Conservation (phyloP, 768 basidiomycete species). For the Russula sp. region DNA sequence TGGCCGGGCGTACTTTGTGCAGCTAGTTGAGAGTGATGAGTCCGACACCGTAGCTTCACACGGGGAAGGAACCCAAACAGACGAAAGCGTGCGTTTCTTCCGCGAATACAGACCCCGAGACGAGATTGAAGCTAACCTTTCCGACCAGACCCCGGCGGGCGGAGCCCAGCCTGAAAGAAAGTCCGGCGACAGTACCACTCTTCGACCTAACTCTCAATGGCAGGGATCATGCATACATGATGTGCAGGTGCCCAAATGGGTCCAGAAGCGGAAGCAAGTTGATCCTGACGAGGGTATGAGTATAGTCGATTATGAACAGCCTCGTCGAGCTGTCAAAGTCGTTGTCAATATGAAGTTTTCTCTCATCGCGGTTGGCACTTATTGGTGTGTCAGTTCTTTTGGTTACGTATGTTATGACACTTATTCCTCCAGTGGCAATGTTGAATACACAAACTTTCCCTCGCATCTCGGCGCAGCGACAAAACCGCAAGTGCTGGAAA, state of each 20-base stretch:
- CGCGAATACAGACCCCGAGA: neutral
- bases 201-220: conserved; percentile 36
- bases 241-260: conserved; percentile 68
- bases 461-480: conserved; percentile 51
- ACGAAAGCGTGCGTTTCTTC: conserved; percentile 13
- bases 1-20: conserved; percentile 74
- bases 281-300: conserved; percentile 36
- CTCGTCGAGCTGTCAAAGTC: conserved; percentile 54
- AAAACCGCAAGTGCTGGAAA: conserved; percentile 50
- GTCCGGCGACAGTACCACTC: conserved; percentile 6
- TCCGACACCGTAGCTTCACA: conserved; percentile 18
- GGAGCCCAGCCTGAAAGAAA: conserved; percentile 7
- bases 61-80: conserved; percentile 19
- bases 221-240: conserved; percentile 75
- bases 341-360: conserved; percentile 79
- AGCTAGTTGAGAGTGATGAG: conserved; percentile 41
- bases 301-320: conserved; percentile 47
- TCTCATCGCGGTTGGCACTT: conserved; percentile 71
- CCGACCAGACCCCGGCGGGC: neutral
- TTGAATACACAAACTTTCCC: conserved; percentile 65
- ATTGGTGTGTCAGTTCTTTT: conserved; percentile 38
- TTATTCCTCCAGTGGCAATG: conserved; percentile 43
- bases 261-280: conserved; percentile 62
- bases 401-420: neutral
- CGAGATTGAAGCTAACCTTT: neutral